A percentile compares a stretch with the other conserved stretches of the same genome.
These are phyloP conservation scores for Tricholoma saponaceum DNA, from an alignment of 768 basidiomycete genomes.

Conservation along the genomic window DNA sequence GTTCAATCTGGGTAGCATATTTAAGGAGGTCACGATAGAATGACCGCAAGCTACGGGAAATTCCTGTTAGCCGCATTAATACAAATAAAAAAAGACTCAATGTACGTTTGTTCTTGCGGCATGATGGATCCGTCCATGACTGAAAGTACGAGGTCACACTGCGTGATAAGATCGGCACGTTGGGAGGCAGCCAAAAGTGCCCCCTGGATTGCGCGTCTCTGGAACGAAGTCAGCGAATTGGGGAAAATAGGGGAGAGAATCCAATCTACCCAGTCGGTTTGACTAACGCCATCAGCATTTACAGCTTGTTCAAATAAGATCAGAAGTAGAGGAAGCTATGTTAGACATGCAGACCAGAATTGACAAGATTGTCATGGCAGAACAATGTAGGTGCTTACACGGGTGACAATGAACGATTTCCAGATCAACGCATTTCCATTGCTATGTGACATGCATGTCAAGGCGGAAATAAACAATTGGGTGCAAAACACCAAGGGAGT, in stretches of 20 bases:
- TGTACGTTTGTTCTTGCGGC: slow-evolving; percentile 25
- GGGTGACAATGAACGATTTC: slow-evolving; percentile 68
- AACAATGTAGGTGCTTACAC: slow-evolving; percentile 41
- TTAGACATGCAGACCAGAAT: neutral
- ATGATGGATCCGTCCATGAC: slow-evolving; percentile 22
- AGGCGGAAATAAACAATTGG: slow-evolving; percentile 60
- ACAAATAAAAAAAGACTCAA: neutral
- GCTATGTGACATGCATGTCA: slow-evolving; percentile 58
- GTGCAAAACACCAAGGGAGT: slow-evolving; percentile 61
- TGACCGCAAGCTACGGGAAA: slow-evolving; percentile 22
- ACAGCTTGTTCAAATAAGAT: slow-evolving; percentile 50
- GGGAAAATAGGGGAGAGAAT: neutral
- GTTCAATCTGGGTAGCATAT: slow-evolving; percentile 46
- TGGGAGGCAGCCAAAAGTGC: slow-evolving; percentile 47
- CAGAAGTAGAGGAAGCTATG: slow-evolving; percentile 60
- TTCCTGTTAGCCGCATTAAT: neutral
- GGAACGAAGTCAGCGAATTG: slow-evolving; percentile 3
- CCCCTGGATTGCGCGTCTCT: slow-evolving; percentile 42
- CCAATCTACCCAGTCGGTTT: slow-evolving; percentile 52
- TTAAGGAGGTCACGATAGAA: slow-evolving; percentile 49
- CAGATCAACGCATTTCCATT: slow-evolving; percentile 41
- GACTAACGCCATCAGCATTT: slow-evolving; percentile 46
- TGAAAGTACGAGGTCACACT: slow-evolving; percentile 46
- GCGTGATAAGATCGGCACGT: slow-evolving; percentile 50
- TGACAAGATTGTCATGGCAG: neutral